Evolutionary conservation across 345 rosid species (phyloP).

Genomic region (Eucalyptus grandis): DNA sequence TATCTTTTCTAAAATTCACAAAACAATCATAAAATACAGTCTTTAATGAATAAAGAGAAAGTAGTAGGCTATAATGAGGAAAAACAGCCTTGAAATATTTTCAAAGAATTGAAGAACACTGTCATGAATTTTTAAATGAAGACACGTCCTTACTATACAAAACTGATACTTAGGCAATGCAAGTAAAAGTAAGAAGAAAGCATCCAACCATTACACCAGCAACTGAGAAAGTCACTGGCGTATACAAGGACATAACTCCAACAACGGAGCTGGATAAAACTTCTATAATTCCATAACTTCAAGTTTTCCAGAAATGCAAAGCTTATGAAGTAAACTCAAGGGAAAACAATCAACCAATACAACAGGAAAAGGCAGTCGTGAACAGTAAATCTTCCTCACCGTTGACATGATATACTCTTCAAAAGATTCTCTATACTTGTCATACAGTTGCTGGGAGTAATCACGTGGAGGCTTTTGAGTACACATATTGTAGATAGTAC

Average conservation of each 20-base stretch:
- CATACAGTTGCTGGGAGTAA: slow-evolving; percentile 82
- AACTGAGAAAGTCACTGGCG: background rate
- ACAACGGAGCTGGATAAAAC: background rate
- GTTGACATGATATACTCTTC: slow-evolving; percentile 57
- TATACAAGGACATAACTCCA: background rate
- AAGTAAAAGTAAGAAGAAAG: background rate
- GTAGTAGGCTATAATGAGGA: background rate
- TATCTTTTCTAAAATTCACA: background rate
- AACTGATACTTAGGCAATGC: background rate
- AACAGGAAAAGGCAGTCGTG: background rate
- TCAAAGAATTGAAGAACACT: background rate
- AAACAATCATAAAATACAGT: background rate
- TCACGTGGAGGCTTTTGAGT: slow-evolving; percentile 85
- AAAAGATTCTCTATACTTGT: slow-evolving; percentile 64
- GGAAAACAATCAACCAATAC: background rate
- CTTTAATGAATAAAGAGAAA: background rate
- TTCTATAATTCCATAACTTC: no score
- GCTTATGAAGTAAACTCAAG: no score
- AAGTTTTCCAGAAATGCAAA: no score
- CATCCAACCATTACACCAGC: background rate
- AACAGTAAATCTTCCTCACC: slow-evolving; percentile 23
- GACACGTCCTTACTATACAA: background rate
- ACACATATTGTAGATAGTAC: slow-evolving; percentile 84
- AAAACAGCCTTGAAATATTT: background rate
- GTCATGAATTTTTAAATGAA: background rate